Percentiles rank a stretch among this genome's conserved stretches.
phyloP scores from a whole-genome alignment of 768 basidiomycete species.

The Tylopilus intermedius region DNA sequence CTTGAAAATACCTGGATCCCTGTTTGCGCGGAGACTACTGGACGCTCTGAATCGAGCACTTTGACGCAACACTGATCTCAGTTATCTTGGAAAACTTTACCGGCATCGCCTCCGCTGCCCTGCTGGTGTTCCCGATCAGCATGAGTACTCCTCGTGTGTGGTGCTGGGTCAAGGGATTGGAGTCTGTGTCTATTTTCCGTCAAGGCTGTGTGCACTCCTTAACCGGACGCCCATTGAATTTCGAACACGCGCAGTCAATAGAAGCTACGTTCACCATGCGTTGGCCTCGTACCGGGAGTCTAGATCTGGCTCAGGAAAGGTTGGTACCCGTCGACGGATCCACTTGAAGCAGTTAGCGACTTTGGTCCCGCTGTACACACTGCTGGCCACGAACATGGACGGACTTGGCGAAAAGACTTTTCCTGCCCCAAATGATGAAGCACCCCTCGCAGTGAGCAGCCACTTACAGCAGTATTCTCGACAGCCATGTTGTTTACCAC shows the following conservation, averaged over 20 bases:
- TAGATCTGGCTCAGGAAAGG: neutral
- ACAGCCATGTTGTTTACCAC: slow-evolving; percentile 2
- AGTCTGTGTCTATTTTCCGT: neutral
- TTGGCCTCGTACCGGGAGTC: neutral
- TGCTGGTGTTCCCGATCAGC: slow-evolving; percentile 4
- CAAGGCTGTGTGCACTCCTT: neutral
- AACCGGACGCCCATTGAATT: neutral
- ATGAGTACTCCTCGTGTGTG: slow-evolving; percentile 19
- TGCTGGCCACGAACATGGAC: slow-evolving; percentile 1
- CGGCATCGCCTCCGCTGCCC: neutral
- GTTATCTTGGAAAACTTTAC: neutral
- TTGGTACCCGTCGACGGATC: neutral
- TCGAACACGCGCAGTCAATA: neutral
- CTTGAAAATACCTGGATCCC: slow-evolving; percentile 8
- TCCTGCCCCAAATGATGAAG: neutral
- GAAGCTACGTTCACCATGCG: neutral
- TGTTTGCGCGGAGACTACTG: slow-evolving; percentile 2
- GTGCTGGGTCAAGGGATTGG: slow-evolving; percentile 6
- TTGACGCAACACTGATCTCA: neutral
- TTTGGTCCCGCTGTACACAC: neutral
- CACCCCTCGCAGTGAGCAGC: slow-evolving; percentile 4
- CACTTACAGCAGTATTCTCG: neutral
- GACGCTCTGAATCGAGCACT: neutral
- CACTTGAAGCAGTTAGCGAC: neutral
- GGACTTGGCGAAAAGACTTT: neutral